Percentiles rank a stretch among this genome's conserved stretches.
These are phyloP conservation scores for Mucor mucedo DNA, from an alignment of 371 early-diverging fungal genomes.

Conservation along the genomic window DNA sequence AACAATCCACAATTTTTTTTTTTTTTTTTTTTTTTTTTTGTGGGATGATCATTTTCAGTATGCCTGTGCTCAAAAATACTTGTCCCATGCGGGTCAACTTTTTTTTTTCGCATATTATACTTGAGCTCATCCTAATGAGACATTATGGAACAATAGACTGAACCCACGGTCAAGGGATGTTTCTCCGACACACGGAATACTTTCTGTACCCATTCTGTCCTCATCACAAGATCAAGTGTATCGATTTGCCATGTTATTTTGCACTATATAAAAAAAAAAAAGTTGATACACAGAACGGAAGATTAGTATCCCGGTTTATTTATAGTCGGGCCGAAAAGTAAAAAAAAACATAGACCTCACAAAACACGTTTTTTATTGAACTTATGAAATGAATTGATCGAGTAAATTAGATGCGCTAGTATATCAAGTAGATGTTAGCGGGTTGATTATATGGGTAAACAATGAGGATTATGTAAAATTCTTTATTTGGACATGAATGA, in stretches of 20 bases:
- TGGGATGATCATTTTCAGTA: neutral
- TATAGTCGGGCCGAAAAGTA: conserved; percentile 10
- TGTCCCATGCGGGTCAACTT: neutral
- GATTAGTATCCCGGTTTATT: conserved; percentile 14
- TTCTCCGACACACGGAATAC: neutral
- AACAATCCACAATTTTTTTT: neutral
- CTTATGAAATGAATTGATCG: too few relatives aligned
- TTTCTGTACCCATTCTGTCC: neutral
- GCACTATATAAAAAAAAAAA: neutral
- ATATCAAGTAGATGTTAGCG: too few relatives aligned
- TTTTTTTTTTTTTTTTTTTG: neutral
- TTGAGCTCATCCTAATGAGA: neutral
- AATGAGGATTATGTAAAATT: neutral
- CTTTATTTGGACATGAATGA: conserved; percentile 3
- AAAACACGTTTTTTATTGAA: neutral
- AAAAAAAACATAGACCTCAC: neutral
- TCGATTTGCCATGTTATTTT: neutral
- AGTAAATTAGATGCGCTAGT: too few relatives aligned
- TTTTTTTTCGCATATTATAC: neutral
- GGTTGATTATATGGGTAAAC: neutral
- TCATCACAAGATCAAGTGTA: neutral
- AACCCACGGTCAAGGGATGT: neutral
- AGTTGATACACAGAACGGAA: conserved; percentile 5
- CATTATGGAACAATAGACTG: neutral
- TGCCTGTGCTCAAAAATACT: neutral